Evolutionary conservation across 352 stramenopile species (phyloP).

Genomic region (Phytophthora cryptogea): DNA sequence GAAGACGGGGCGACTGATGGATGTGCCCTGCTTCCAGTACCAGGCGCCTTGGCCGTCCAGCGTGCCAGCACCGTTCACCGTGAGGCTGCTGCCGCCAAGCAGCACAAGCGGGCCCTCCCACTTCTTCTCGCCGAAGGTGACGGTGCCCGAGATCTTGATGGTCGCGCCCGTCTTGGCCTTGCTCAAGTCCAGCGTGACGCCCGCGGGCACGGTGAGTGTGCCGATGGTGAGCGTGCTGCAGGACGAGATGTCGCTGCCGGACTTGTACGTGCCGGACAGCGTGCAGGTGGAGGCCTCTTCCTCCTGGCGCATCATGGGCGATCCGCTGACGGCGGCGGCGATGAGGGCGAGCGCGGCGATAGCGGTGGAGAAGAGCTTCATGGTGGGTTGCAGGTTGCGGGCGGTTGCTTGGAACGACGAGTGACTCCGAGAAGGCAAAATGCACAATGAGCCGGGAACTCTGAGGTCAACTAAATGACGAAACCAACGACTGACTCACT

Average conservation of each 20-base stretch:
- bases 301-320: conserved; percentile 19
- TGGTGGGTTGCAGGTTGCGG: neutral
- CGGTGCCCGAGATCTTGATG: conserved; percentile 37
- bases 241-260: conserved; percentile 18
- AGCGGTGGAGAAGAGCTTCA: conserved; percentile 2
- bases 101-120: conserved; percentile 34
- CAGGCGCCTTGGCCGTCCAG: conserved; percentile 36
- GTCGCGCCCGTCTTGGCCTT: conserved; percentile 24
- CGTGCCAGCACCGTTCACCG: conserved; percentile 25
- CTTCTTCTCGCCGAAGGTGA: conserved; percentile 33
- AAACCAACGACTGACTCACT: no score
- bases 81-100: conserved; percentile 27
- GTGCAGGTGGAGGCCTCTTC: conserved; percentile 20
- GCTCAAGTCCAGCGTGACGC: conserved; percentile 34
- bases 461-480: neutral
- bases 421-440: conserved; percentile 4
- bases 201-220: conserved; percentile 27
- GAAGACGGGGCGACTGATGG: conserved; percentile 31
- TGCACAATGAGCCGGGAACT: neutral
- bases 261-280: conserved; percentile 33
- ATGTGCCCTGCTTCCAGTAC: conserved; percentile 38
- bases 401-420: neutral
- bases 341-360: conserved; percentile 7
- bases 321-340: conserved; percentile 9
- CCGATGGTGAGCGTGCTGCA: conserved; percentile 29